phyloP scores from a whole-genome alignment of 2,329 filamentous ascomycete species.

The Penicillium nordicum region DNA sequence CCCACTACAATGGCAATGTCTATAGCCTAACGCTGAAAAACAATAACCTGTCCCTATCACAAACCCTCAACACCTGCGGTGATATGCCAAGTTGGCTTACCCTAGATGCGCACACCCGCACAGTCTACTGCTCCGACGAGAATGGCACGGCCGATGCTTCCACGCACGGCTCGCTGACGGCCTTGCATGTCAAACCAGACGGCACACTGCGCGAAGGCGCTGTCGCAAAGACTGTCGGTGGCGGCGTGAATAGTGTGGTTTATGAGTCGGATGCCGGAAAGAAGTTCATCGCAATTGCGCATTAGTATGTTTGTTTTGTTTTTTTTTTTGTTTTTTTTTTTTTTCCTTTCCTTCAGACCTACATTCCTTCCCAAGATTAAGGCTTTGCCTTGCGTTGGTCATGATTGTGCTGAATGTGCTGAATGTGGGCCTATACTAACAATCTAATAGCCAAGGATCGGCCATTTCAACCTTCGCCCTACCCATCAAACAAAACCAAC shows the following conservation, averaged over 20 bases:
- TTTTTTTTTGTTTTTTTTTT: neutral
- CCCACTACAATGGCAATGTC: conserved; percentile 23
- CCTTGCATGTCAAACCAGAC: conserved; percentile 19
- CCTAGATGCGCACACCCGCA: conserved; percentile 24
- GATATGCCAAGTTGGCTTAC: conserved; percentile 39
- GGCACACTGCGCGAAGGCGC: conserved; percentile 23
- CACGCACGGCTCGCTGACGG: conserved; percentile 30
- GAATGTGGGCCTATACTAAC: conserved; percentile 3
- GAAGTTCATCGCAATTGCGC: conserved; percentile 36
- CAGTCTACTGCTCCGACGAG: conserved; percentile 38
- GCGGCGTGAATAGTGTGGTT: conserved; percentile 35
- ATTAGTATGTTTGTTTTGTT: conserved; percentile 34
- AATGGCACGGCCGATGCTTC: conserved; percentile 21
- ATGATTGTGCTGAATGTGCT: no score
- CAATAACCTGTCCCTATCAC: conserved; percentile 21
- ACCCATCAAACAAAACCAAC: conserved; percentile 18
- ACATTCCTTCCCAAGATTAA: neutral
- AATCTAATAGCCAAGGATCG: conserved; percentile 25
- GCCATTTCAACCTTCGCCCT: conserved; percentile 34
- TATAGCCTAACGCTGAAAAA: conserved; percentile 15
- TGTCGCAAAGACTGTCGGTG: conserved; percentile 23
- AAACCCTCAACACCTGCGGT: conserved; percentile 32
- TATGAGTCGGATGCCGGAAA: conserved; percentile 24
- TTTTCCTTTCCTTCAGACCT: no score
- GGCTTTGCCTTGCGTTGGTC: neutral